Conservation (phyloP, 345 rosid genomes). For the Gossypioides kirkii region DNA sequence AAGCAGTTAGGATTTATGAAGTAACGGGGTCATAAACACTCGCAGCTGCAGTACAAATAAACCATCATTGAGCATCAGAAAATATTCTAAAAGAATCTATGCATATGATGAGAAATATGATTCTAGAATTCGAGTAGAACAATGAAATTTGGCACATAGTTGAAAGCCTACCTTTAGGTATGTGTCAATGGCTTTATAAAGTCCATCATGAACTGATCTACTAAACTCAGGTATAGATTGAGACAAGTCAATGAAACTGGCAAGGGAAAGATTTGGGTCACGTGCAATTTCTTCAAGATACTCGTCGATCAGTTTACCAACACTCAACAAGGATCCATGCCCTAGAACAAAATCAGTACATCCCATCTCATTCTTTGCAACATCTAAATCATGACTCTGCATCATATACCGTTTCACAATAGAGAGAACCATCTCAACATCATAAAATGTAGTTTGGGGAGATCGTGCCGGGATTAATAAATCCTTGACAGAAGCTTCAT, state of each 20-base stretch:
- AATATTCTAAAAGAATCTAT: neutral
- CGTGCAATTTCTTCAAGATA: constrained; percentile 57
- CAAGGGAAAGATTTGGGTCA: constrained; percentile 43
- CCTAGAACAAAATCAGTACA: constrained; percentile 37
- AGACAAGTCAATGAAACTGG: constrained; percentile 50
- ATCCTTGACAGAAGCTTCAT: constrained; percentile 70
- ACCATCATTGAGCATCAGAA: neutral
- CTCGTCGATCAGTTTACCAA: constrained; percentile 68
- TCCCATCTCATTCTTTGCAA: constrained; percentile 31
- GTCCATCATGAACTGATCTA: constrained; percentile 62
- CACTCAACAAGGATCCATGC: constrained; percentile 43
- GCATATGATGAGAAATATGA: neutral
- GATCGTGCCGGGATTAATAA: constrained; percentile 47
- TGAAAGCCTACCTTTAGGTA: constrained; percentile 58
- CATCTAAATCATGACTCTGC: constrained; percentile 29
- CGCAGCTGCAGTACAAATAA: neutral
- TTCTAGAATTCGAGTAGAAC: neutral
- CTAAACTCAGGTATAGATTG: constrained; percentile 58
- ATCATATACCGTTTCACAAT: constrained; percentile 43
- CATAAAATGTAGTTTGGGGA: constrained; percentile 43
- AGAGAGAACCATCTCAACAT: constrained; percentile 56
- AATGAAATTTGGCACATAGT: neutral
- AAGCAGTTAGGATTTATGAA: neutral
- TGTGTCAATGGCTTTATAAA: constrained; percentile 76
- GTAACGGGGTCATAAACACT: neutral